Base-by-base conservation (phyloP, 2,329 filamentous ascomycete genomes). In the Fusarium ambrosium region DNA sequence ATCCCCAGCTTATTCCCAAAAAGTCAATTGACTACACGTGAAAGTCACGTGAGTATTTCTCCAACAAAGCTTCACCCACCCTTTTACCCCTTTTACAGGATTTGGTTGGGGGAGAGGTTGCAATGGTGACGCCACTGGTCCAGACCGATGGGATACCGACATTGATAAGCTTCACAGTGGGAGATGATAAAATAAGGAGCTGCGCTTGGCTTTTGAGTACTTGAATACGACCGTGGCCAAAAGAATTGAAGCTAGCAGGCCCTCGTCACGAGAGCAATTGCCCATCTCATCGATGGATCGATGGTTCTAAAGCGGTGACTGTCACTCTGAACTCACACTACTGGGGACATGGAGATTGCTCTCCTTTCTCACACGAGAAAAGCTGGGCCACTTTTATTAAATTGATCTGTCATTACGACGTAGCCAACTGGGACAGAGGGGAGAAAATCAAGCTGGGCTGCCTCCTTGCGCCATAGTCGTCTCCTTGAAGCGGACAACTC, bases 341-440 rank as follows among this genome's bases (percentile, higher is more conserved):
- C 67, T 56, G 37, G 45, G 45, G 37, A 62, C 56, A 36, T 75
- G 48, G 61, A 74, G 69, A 74, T 74, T 74, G 14, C 61, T 64
- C 71, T 65, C 72, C 72, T 75, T 75, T 74, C 61, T 60, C 48
- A 70, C 53, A 75, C 69, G 69, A 75, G 67, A 56, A 72, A 56
- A 55, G 37, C 45, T 34, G 72, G 70, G 32, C 72, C 73, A 73
- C 72, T 75, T 75, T 66, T 75, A 29, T 74, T 70, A 73, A 75
- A 75, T 73, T 75, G 74, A 61, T 70, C 53, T 69, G 60, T 72
- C 72, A 72, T 60, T 60, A 60, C 58, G 58, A 60, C 58, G 58
- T 60, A 60, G 36, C 58, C 58, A 60, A 60, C 58, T n/a, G 24
- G 37, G 18, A 32, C 11, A 20, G 22, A 37, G 20, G 37, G 32